Evolutionary conservation across 2,329 filamentous ascomycete genomes (phyloP).

Genomic region (Talaromyces albobiverticillius): DNA sequence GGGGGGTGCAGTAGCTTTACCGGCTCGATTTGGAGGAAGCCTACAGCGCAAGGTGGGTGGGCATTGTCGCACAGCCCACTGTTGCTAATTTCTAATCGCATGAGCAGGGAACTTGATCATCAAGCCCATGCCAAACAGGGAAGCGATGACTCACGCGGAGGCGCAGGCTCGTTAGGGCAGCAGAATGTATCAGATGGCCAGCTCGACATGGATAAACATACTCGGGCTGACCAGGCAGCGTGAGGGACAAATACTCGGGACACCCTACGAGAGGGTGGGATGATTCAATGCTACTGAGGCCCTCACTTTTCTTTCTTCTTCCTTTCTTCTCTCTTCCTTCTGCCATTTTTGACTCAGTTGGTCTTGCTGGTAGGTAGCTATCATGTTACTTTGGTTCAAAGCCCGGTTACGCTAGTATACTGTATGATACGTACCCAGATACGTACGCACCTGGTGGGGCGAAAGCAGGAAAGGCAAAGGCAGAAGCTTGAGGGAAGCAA

Average conservation of each 20-base stretch:
- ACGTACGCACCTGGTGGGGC: neutral
- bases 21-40: slow-evolving; percentile 15
- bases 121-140: slow-evolving; percentile 20
- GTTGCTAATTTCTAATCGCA: slow-evolving; percentile 15
- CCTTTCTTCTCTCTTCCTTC: neutral
- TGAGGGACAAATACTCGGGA: too few relatives aligned
- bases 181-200: slow-evolving; percentile 21
- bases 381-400: neutral
- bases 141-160: slow-evolving; percentile 18
- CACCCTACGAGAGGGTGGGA: slow-evolving; percentile 15
- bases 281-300: slow-evolving; percentile 10
- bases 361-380: too few relatives aligned
- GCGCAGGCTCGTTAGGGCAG: slow-evolving; percentile 10
- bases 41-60: slow-evolving; percentile 25
- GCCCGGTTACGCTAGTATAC: neutral
- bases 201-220: slow-evolving; percentile 10
- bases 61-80: slow-evolving; percentile 20
- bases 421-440: neutral
- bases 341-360: neutral
- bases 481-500: neutral
- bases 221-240: slow-evolving; percentile 16
- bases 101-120: slow-evolving; percentile 17
- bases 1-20: slow-evolving; percentile 1
- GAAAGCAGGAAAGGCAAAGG: neutral
- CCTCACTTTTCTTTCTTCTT: neutral